Evolutionary conservation across 2,329 filamentous ascomycete species (phyloP), one percentile per base, ranked within the genome.

Genomic region (Fusarium brevicatenulatum): DNA sequence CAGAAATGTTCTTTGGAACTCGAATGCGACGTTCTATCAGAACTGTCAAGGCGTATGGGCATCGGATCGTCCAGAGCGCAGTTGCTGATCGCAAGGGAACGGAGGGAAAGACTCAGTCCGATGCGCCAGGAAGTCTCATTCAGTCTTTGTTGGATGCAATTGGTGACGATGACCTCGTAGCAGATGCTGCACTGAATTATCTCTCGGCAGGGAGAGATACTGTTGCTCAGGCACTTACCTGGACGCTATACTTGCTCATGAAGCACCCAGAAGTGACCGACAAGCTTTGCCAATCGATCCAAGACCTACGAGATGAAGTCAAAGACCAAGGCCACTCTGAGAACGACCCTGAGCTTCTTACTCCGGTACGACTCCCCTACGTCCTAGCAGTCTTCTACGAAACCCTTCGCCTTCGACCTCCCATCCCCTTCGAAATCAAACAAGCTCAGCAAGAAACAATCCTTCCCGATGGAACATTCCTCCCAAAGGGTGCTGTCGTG

Each of bases 391-490:
- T 88, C 18, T 91, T 91, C 76, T 89, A 90, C 78, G 90, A 92
- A 76, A 79, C 87, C 5, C 81, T 92, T 6, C 86, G 90, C 8
- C 82, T 92, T 11, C 91, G 88, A 71, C 90, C 90, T 6, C 90
- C 90, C 5, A 87, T 92, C 34, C 90, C 90, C 2, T 89, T 92
- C 68, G 90, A 92, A 76, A 87, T 92, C 72, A 90, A 90, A 77
- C 89, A 92, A 79, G 86, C 85, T 67, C 84, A 86, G 30, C 78
- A 82, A 58, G 78, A 84, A 23, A 86, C 86, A 7, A 87, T 85
- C 1, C 83, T 92, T 5, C 90, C 90, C 0, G 90, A 91, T 73
- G 89, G 89, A 8, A 91, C 90, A 1, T 86, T 83, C 52, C 83
- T 92, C 8, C 89, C 89, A 1, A 77, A 80, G 34, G 78, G 82